These are phyloP conservation scores for Teunomyces stri DNA, from an alignment of 805 yeast genomes.

Conservation along the genomic window DNA sequence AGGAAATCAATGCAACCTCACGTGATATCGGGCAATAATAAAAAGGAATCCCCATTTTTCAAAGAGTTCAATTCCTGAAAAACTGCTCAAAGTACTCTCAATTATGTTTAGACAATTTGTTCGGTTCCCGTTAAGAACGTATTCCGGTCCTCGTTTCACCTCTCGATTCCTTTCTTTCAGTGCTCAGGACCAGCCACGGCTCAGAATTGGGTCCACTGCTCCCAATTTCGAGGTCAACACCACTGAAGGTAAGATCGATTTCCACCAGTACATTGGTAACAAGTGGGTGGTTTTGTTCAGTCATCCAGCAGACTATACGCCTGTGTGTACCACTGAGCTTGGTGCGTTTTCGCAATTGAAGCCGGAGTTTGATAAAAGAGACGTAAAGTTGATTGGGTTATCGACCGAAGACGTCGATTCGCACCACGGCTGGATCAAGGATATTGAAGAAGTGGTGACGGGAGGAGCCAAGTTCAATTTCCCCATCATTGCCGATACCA, in stretches of 20 bases:
- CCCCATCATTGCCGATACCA: constrained; percentile 69
- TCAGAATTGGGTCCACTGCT: constrained; percentile 59
- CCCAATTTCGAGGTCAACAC: constrained; percentile 67
- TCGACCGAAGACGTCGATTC: constrained; percentile 63
- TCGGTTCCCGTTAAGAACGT: constrained; percentile 6
- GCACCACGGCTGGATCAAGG: constrained; percentile 68
- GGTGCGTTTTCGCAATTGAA: constrained; percentile 73
- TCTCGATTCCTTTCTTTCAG: constrained; percentile 29
- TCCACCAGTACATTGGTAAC: constrained; percentile 61
- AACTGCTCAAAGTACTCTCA: not conserved
- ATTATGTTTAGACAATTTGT: constrained; percentile 21
- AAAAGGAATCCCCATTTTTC: not conserved
- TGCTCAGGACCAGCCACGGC: constrained; percentile 41
- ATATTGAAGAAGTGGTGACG: constrained; percentile 61
- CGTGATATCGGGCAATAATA: not conserved
- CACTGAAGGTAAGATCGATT: constrained; percentile 59
- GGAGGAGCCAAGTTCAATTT: constrained; percentile 53
- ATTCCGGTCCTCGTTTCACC: constrained; percentile 7
- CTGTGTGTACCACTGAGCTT: constrained; percentile 75
- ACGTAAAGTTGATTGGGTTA: constrained; percentile 64
- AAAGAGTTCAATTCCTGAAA: no score
- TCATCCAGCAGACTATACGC: constrained; percentile 78
- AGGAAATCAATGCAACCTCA: constrained; percentile 4
- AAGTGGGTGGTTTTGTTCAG: constrained; percentile 68
- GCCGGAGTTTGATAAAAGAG: constrained; percentile 65